Evolutionary conservation across 2,329 filamentous ascomycete genomes (phyloP).

Genomic region (Ilyonectria destructans): DNA sequence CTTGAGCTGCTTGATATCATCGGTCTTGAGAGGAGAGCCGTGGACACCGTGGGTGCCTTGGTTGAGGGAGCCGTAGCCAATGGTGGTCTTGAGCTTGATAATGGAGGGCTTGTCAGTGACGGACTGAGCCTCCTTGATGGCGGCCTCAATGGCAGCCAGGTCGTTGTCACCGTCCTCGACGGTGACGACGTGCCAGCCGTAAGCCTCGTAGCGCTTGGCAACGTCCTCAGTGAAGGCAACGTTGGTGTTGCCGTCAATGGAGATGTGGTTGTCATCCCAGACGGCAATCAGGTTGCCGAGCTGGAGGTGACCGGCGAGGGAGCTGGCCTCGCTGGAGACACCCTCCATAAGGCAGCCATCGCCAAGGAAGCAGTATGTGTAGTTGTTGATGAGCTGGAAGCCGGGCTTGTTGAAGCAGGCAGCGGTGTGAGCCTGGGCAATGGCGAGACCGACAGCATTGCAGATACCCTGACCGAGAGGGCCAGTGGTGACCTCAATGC

Average conservation of each 20-base stretch:
- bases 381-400: slow-evolving; percentile 93
- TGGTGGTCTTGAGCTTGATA: slow-evolving; percentile 97
- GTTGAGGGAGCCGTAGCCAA: slow-evolving; percentile 94
- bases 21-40: slow-evolving; percentile 94
- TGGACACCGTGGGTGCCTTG: slow-evolving; percentile 97
- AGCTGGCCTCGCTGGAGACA: slow-evolving; percentile 93
- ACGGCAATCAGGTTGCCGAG: slow-evolving; percentile 97
- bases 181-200: slow-evolving; percentile 93
- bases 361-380: slow-evolving; percentile 97
- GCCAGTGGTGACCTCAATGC: slow-evolving; percentile 97
- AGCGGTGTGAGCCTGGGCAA: slow-evolving; percentile 93
- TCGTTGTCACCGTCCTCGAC: slow-evolving; percentile 93
- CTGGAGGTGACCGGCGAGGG: slow-evolving; percentile 95
- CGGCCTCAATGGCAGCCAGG: slow-evolving; percentile 88
- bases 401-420: slow-evolving; percentile 97
- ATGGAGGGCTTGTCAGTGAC: slow-evolving; percentile 97
- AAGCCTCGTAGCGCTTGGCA: slow-evolving; percentile 92
- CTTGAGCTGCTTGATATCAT: slow-evolving; percentile 96
- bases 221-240: slow-evolving; percentile 98
- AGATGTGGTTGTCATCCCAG: slow-evolving; percentile 99
- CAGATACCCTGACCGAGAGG: slow-evolving; percentile 97
- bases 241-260: slow-evolving; percentile 94
- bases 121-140: slow-evolving; percentile 86
- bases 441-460: slow-evolving; percentile 98
- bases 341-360: slow-evolving; percentile 99